Conservation (phyloP, 2,329 filamentous ascomycete species). For the Coniochaeta hoffmannii region DNA sequence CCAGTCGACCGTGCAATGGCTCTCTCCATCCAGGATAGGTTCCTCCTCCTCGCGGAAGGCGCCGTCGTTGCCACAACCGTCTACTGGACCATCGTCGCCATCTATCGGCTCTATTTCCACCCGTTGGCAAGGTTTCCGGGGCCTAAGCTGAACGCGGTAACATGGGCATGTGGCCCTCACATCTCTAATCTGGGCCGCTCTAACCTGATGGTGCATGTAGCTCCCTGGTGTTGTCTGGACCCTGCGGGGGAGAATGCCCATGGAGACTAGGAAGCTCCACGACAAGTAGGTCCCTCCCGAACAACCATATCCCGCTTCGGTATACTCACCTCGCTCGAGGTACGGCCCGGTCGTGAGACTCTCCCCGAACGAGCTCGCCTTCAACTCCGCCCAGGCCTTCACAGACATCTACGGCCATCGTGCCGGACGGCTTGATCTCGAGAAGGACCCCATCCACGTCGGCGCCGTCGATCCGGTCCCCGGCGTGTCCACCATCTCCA, state of each 20-base stretch:
- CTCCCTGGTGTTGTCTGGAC: background rate
- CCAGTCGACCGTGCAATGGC: no score
- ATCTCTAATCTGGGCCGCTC: background rate
- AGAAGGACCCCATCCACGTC: slow-evolving; percentile 18
- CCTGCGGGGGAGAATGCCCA: background rate
- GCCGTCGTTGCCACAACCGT: background rate
- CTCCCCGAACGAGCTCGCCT: slow-evolving; percentile 35
- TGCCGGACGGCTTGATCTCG: slow-evolving; percentile 15
- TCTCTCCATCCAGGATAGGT: background rate
- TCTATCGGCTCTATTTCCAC: background rate
- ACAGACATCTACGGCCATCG: slow-evolving; percentile 27
- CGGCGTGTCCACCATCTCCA: slow-evolving; percentile 17
- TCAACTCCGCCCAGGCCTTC: slow-evolving; percentile 26
- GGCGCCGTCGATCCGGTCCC: slow-evolving; percentile 19
- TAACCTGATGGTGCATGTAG: background rate
- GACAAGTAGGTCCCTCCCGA: background rate
- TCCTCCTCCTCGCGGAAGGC: background rate
- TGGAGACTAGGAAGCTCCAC: background rate
- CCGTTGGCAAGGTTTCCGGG: background rate
- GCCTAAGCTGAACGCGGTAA: background rate
- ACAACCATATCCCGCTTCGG: background rate
- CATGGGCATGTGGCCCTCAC: background rate
- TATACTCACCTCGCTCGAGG: slow-evolving; percentile 1
- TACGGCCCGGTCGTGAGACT: slow-evolving; percentile 31
- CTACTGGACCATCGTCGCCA: background rate